These are phyloP conservation scores for Leishmania arabica DNA, from an alignment of 208 protist genomes.

Conservation along the genomic window DNA sequence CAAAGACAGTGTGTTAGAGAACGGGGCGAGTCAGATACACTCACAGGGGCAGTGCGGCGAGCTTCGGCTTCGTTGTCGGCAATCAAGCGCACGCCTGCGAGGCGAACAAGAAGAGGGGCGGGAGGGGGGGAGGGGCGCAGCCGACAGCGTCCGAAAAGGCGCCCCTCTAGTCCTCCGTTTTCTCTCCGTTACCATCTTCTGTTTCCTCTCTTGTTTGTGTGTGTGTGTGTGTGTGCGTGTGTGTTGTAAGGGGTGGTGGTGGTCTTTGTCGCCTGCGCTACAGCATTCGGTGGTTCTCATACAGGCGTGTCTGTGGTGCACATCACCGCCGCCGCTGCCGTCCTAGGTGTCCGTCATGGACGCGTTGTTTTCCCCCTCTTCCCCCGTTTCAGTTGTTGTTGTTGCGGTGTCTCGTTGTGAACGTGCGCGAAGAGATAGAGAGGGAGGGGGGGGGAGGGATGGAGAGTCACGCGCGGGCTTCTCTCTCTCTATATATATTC, in stretches of 20 bases:
- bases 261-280: too few species aligned
- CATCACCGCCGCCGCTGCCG: neutral
- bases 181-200: neutral
- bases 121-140: neutral
- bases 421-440: neutral
- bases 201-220: neutral
- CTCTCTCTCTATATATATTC: too few species aligned
- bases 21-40: too few species aligned
- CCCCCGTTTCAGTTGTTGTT: neutral
- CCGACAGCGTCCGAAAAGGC: neutral
- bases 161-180: neutral
- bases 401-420: neutral
- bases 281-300: neutral
- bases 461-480: neutral
- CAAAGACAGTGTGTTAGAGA: neutral
- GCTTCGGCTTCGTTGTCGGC: neutral
- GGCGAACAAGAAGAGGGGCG: neutral
- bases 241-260: neutral
- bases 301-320: neutral
- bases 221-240: neutral
- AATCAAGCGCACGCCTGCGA: neutral
- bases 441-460: too few species aligned
- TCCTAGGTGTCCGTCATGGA: neutral
- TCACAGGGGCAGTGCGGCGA: neutral
- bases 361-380: neutral